phyloP scores from a whole-genome alignment of 352 stramenopile genomes.

The Globisporangium megalacanthum region DNA sequence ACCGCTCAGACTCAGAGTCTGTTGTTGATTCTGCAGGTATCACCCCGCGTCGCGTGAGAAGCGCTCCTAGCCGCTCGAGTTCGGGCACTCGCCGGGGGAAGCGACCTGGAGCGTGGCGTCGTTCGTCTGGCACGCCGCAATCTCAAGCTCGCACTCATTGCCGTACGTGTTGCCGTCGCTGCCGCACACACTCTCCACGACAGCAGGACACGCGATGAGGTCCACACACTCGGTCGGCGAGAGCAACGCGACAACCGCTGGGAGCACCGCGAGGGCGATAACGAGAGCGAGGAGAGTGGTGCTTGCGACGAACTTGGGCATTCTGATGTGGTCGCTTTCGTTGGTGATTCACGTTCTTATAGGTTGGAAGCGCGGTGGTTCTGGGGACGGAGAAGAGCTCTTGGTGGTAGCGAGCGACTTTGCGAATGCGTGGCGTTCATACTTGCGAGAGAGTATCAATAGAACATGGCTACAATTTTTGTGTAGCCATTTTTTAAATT shows the following conservation, averaged over 20 bases:
- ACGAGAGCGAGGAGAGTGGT: not conserved
- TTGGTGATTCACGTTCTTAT: not conserved
- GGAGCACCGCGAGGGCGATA: not conserved
- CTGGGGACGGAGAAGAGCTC: too few relatives aligned
- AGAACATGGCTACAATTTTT: not conserved
- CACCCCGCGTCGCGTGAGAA: too few relatives aligned
- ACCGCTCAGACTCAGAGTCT: too few relatives aligned
- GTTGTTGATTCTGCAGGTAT: too few relatives aligned
- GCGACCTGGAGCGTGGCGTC: not conserved
- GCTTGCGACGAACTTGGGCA: not conserved
- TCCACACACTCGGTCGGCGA: not conserved
- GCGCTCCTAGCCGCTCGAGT: not conserved
- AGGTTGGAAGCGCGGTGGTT: too few relatives aligned
- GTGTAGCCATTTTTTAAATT: conserved; percentile 1
- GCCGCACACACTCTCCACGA: conserved; percentile 15
- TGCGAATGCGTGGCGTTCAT: not conserved
- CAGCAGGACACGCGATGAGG: conserved; percentile 3
- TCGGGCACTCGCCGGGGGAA: not conserved
- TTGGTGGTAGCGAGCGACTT: too few relatives aligned
- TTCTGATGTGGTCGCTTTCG: not conserved
- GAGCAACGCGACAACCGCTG: not conserved
- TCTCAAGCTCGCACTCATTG: conserved; percentile 15
- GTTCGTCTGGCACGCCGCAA: conserved; percentile 10
- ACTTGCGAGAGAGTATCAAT: not conserved
- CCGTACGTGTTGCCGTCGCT: conserved; percentile 17